Percentiles rank a stretch among this genome's conserved stretches.
phyloP scores from a whole-genome alignment of 1,139 yeast species.

The Meyerozyma smithsonii region DNA sequence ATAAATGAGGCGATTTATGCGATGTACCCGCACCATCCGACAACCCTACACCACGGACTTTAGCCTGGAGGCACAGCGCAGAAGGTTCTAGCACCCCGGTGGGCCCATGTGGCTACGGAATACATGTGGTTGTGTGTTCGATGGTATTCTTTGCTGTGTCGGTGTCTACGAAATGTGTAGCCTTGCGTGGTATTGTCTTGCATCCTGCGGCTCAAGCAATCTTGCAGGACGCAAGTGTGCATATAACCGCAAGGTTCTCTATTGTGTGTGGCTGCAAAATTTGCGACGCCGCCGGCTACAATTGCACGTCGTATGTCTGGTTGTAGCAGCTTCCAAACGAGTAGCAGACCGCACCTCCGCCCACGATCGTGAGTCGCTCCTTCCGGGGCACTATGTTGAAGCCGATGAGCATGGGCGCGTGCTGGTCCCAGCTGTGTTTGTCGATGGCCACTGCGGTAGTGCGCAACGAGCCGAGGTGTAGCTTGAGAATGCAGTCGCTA shows the following conservation, averaged over 20 bases:
- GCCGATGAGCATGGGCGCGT: constrained; percentile 59
- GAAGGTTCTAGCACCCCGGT: background rate
- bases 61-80: background rate
- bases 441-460: constrained; percentile 25
- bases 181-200: too few species aligned
- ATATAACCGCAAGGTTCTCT: too few species aligned
- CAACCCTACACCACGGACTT: background rate
- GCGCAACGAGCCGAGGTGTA: constrained; percentile 19
- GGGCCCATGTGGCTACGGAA: too few species aligned
- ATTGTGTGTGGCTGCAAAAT: background rate
- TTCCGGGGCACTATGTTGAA: constrained; percentile 33
- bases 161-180: too few species aligned
- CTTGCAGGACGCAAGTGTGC: constrained; percentile 1
- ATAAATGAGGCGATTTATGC: background rate
- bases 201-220: background rate
- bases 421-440: constrained; percentile 27
- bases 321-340: constrained; percentile 77
- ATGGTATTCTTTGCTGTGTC: too few species aligned
- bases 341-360: constrained; percentile 84
- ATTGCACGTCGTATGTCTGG: constrained; percentile 1
- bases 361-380: constrained; percentile 28
- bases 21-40: background rate
- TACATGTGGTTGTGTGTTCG: too few species aligned
- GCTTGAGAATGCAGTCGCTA: constrained; percentile 31
- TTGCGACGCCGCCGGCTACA: background rate